These are phyloP conservation scores for Dioscorea dumetorum DNA, from an alignment of 106 monocot genomes.

Conservation along the genomic window DNA sequence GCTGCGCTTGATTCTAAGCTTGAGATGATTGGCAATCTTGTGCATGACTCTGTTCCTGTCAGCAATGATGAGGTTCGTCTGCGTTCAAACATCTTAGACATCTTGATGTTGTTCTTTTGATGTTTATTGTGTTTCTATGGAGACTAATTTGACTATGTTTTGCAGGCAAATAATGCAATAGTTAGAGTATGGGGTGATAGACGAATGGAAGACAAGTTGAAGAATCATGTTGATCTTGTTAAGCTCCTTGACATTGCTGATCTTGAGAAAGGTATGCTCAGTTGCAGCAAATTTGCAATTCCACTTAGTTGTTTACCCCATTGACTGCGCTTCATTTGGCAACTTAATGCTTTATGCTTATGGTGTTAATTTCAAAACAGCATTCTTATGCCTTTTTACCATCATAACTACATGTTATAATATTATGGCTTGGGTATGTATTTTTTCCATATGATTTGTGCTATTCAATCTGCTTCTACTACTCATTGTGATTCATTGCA, in stretches of 20 bases:
- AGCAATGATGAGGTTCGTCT: slow-evolving; percentile 67
- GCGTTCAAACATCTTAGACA: neutral
- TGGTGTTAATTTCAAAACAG: too few species aligned
- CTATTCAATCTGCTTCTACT: too few species aligned
- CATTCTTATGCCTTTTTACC: too few species aligned
- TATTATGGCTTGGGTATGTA: too few species aligned
- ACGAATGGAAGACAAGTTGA: slow-evolving; percentile 52
- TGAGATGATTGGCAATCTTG: slow-evolving; percentile 64
- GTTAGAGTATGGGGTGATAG: slow-evolving; percentile 63
- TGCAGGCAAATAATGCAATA: slow-evolving; percentile 71
- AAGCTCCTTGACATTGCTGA: slow-evolving; percentile 73
- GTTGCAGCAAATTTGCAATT: too few species aligned
- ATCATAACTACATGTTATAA: too few species aligned
- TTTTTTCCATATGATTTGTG: too few species aligned
- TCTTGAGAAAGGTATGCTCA: slow-evolving; percentile 61
- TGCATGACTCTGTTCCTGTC: slow-evolving; percentile 91
- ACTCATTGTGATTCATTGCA: too few species aligned
- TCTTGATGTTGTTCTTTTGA: neutral
- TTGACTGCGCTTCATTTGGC: too few species aligned
- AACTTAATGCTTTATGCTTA: too few species aligned
- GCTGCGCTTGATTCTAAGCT: slow-evolving; percentile 56
- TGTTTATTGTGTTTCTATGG: neutral
- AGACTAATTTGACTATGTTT: neutral
- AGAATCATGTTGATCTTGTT: slow-evolving; percentile 88
- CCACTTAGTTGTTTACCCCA: too few species aligned